Evolutionary conservation across 352 stramenopile genomes (phyloP), one percentile per base, ranked within the genome.

Genomic region (Globisporangium abappressorium): DNA sequence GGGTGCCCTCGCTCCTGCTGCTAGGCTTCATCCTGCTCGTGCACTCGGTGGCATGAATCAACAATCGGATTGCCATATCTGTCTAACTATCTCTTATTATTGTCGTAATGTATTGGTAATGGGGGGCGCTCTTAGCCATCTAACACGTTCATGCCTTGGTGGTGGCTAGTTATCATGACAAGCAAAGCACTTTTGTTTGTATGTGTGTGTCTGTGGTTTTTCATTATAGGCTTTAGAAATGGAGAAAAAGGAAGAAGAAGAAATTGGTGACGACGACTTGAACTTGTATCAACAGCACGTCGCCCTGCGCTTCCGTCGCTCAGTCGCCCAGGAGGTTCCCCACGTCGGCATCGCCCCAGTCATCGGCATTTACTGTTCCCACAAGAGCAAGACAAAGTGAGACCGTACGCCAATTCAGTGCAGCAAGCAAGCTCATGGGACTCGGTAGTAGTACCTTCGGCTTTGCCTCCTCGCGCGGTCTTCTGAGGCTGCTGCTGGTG

Each of bases 301-400:
- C 55, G 33, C 26, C 20, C 12, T 20, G 55, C 38, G 38, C 38
- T 46, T 46, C 38, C 38, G 12, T 46, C 22, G 30, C 24, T 63
- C 57, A 92, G 68, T 94, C 86, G 66, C 80, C 80, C 62, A 92
- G 71, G 55, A 94, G 70, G 53, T 92, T 89, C 33, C 85, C 82
- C 9, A 93, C 85, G 53, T 95, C 85, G 0, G 87, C 87, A 49
- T 93, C 84, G 28, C 84, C 85, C 82, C 84, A 95, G 66, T 95
- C 87, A 51, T 95, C 84, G 20, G 80, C 75, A n/a, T 89, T 81
- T 91, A 57, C 33, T 34, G 33, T 60, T 33, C 24, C 51, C 62
- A 63, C 72, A 57, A 24, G 62, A 26, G 57, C 34, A 61, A 53
- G n/a, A 62, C 53, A 64, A 26, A 18, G 47, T 68, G 20, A 70